These are phyloP conservation scores for Trifolium repens DNA, from an alignment of 306 rosid genomes.

Conservation along the genomic window DNA sequence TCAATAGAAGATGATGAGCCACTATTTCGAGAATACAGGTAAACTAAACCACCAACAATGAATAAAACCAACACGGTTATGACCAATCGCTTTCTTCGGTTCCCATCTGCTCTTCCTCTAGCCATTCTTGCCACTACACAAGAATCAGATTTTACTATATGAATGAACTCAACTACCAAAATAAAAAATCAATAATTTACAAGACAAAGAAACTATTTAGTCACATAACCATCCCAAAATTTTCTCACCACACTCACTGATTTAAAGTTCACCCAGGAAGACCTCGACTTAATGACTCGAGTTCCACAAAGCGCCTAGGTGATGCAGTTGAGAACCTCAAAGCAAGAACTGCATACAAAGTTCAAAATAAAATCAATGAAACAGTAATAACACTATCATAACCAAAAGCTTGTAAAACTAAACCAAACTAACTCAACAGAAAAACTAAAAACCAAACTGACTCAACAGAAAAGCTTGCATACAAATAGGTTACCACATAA, in stretches of 20 bases:
- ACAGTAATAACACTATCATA: slow-evolving; percentile 33
- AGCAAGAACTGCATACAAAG: slow-evolving; percentile 43
- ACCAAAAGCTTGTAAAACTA: slow-evolving; percentile 10
- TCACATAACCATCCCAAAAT: slow-evolving; percentile 26
- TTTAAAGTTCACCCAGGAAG: slow-evolving; percentile 32
- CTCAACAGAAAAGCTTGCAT: neutral
- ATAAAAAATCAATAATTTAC: neutral
- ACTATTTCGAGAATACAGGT: slow-evolving; percentile 53
- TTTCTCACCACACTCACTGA: slow-evolving; percentile 47
- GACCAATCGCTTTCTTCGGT: slow-evolving; percentile 63
- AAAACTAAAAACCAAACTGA: neutral
- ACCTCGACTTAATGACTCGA: slow-evolving; percentile 19
- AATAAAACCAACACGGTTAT: slow-evolving; percentile 51
- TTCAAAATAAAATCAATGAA: slow-evolving; percentile 37
- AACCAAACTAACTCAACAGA: neutral
- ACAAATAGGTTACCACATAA: neutral
- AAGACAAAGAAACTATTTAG: slow-evolving; percentile 33
- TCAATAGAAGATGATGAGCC: slow-evolving; percentile 67
- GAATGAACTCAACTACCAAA: slow-evolving; percentile 39
- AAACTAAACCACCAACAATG: slow-evolving; percentile 66
- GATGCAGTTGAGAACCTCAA: slow-evolving; percentile 28
- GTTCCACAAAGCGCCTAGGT: slow-evolving; percentile 33
- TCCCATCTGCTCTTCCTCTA: slow-evolving; percentile 67
- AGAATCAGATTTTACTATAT: slow-evolving; percentile 36
- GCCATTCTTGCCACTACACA: slow-evolving; percentile 62